Evolutionary conservation across 305 asterid genomes (phyloP).

Genomic region (Solanum chacoense): DNA sequence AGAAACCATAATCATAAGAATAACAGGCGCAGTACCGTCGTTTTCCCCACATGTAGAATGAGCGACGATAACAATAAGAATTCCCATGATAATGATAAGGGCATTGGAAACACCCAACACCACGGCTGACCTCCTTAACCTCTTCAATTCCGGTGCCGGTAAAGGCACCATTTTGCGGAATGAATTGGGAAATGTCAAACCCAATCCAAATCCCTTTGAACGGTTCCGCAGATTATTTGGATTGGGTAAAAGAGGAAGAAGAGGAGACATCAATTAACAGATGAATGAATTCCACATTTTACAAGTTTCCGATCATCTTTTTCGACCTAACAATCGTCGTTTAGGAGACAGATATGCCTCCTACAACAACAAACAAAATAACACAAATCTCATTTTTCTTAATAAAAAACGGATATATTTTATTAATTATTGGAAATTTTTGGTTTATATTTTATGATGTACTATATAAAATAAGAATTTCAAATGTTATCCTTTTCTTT

Average conservation of each 20-base stretch:
- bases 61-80: neutral
- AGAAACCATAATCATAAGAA: neutral
- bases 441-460: neutral
- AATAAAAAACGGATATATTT: neutral
- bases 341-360: neutral
- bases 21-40: neutral
- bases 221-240: neutral
- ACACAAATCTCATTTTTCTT: neutral
- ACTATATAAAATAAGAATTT: neutral
- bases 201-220: neutral
- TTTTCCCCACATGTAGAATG: neutral
- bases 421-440: neutral
- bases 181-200: neutral
- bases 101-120: slow-evolving; percentile 11
- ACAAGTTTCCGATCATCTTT: neutral
- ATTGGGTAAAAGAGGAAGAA: neutral
- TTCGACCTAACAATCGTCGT: neutral
- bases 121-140: slow-evolving; percentile 11
- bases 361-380: neutral
- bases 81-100: neutral
- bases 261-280: neutral
- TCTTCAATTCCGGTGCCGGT: neutral
- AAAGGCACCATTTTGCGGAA: neutral
- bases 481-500: neutral
- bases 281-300: neutral